phyloP scores from a whole-genome alignment of 495 filamentous ascomycete species.

The Penicillium parvum region DNA sequence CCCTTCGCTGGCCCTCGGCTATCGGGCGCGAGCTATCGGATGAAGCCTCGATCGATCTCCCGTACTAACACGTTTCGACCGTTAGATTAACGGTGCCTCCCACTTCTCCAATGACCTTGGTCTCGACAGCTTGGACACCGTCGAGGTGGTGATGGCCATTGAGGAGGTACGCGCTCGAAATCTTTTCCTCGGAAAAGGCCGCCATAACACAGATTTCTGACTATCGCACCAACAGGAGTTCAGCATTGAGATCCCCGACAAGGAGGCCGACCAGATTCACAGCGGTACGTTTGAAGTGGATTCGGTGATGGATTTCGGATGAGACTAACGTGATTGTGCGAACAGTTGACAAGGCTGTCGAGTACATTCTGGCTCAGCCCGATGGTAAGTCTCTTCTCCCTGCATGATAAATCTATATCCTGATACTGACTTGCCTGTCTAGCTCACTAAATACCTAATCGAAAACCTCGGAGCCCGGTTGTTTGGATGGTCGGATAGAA shows the following conservation, averaged over 20 bases:
- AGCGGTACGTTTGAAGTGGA: constrained; percentile 65
- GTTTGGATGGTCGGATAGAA: constrained; percentile 37
- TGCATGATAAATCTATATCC: background rate
- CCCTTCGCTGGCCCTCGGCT: constrained; percentile 7
- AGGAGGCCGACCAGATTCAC: constrained; percentile 95
- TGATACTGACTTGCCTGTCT: constrained; percentile 12
- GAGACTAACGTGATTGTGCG: constrained; percentile 13
- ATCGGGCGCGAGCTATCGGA: constrained; percentile 2
- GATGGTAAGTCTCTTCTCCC: constrained; percentile 53
- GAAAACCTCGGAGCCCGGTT: constrained; percentile 20
- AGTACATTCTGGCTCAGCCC: constrained; percentile 92
- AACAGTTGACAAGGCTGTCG: constrained; percentile 88
- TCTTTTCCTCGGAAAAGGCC: constrained; percentile 16
- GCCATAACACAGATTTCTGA: constrained; percentile 17
- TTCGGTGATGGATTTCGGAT: background rate
- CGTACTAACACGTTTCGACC: constrained; percentile 12
- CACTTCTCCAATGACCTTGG: constrained; percentile 97
- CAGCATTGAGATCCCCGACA: constrained; percentile 99
- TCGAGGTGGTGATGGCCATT: constrained; percentile 99
- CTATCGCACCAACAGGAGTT: constrained; percentile 67
- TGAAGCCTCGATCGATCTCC: constrained; percentile 1
- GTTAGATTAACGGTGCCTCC: constrained; percentile 70
- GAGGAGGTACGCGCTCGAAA: constrained; percentile 72
- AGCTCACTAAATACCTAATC: constrained; percentile 45
- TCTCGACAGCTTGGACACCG: constrained; percentile 93